Evolutionary conservation across 2,329 filamentous ascomycete species (phyloP).

Genomic region (Monosporascus sp.): DNA sequence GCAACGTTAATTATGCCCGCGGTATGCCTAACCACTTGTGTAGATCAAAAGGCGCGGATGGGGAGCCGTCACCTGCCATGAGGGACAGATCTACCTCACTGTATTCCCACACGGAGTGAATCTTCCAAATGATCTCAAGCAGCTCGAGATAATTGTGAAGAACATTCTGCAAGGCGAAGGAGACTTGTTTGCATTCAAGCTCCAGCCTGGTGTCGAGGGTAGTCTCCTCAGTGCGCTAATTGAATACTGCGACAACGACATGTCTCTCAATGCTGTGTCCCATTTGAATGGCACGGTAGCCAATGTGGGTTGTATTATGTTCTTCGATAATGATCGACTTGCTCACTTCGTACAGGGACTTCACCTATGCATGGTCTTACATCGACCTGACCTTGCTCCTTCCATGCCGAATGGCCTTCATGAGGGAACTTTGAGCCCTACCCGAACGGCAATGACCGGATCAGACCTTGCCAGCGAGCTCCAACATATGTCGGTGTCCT

Average conservation of each 20-base stretch:
- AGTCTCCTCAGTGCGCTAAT: conserved; percentile 42
- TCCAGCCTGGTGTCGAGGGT: conserved; percentile 33
- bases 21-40: conserved; percentile 3
- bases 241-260: conserved; percentile 47
- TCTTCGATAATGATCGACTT: background rate
- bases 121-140: conserved; percentile 11
- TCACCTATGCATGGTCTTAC: conserved; percentile 23
- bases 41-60: conserved; percentile 25
- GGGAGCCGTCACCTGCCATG: conserved; percentile 36
- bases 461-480: conserved; percentile 21
- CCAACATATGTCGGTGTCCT: conserved; percentile 19
- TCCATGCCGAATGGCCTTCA: conserved; percentile 12
- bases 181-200: conserved; percentile 47
- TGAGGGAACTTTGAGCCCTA: conserved; percentile 13
- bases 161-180: conserved; percentile 42
- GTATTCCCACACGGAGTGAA: conserved; percentile 30
- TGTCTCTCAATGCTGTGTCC: conserved; percentile 35
- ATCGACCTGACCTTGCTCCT: conserved; percentile 23
- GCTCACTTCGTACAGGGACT: conserved; percentile 14
- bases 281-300: conserved; percentile 34
- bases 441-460: conserved; percentile 13
- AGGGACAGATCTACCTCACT: conserved; percentile 51
- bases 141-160: conserved; percentile 34
- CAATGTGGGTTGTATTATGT: conserved; percentile 25
- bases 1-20: background rate